Conservation (phyloP, 768 basidiomycete species). For the Boletellus emodensis region DNA sequence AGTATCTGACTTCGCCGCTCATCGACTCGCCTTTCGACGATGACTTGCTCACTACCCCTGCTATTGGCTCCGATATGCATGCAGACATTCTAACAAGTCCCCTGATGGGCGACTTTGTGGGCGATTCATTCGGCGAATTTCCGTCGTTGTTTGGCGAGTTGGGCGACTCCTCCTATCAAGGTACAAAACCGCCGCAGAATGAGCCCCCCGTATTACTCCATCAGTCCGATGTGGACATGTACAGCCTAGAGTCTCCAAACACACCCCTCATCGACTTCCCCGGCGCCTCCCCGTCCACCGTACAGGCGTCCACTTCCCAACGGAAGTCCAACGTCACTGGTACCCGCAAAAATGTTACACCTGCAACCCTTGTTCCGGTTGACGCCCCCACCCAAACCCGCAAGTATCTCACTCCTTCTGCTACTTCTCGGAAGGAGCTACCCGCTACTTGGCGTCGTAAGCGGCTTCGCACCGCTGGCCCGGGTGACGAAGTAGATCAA, state of each 20-base stretch:
- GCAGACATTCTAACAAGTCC: slow-evolving; percentile 43
- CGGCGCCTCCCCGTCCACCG: slow-evolving; percentile 25
- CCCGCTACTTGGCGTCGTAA: slow-evolving; percentile 68
- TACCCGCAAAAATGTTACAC: slow-evolving; percentile 68
- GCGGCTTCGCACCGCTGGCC: slow-evolving; percentile 47
- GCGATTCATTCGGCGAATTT: slow-evolving; percentile 31
- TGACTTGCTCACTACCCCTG: slow-evolving; percentile 42
- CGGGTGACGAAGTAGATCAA: slow-evolving; percentile 48
- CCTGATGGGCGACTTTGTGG: slow-evolving; percentile 32
- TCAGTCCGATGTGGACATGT: slow-evolving; percentile 36
- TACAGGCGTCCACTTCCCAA: slow-evolving; percentile 15
- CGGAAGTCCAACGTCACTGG: slow-evolving; percentile 48
- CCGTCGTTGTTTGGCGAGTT: slow-evolving; percentile 32
- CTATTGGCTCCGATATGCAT: slow-evolving; percentile 33
- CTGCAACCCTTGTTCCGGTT: slow-evolving; percentile 59
- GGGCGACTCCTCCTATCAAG: slow-evolving; percentile 14
- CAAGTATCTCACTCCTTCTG: slow-evolving; percentile 66
- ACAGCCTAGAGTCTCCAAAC: slow-evolving; percentile 45
- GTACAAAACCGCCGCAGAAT: slow-evolving; percentile 8
- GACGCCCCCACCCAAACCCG: slow-evolving; percentile 80
- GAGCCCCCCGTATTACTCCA: slow-evolving; percentile 9
- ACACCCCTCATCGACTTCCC: slow-evolving; percentile 47
- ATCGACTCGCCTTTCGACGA: slow-evolving; percentile 47
- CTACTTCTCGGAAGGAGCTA: slow-evolving; percentile 75
- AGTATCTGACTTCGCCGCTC: slow-evolving; percentile 45